A percentile compares a stretch with the other conserved stretches of the same genome.
Conservation (phyloP, 192 early-diverging fungal genomes). For the Gigaspora rosea region DNA sequence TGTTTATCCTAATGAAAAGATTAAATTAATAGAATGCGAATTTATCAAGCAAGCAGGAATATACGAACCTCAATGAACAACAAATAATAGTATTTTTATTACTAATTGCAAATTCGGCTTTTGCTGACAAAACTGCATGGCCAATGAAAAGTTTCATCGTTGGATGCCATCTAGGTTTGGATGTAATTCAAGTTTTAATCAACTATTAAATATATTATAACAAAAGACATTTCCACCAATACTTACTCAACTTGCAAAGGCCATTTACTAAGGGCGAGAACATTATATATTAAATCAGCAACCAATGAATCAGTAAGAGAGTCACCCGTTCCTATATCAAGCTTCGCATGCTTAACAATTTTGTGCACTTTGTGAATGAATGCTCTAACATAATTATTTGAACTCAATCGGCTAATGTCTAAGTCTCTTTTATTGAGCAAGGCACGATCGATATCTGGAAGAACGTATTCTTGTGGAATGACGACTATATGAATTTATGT, state of each 20-base stretch:
- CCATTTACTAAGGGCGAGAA: neutral
- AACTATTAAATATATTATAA: neutral
- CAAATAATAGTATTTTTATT: too few relatives aligned
- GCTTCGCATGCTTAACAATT: too few relatives aligned
- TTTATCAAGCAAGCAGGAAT: neutral
- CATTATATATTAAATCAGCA: neutral
- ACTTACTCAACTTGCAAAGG: neutral
- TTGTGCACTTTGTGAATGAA: too few relatives aligned
- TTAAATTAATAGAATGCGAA: neutral
- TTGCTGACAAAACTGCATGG: too few relatives aligned
- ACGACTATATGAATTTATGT: too few relatives aligned
- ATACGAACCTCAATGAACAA: neutral
- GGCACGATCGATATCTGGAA: too few relatives aligned
- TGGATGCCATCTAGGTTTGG: neutral
- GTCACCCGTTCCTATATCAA: neutral
- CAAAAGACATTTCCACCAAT: neutral
- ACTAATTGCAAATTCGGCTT: too few relatives aligned
- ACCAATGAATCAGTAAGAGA: neutral
- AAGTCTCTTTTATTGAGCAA: too few relatives aligned
- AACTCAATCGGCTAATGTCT: too few relatives aligned
- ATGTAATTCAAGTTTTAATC: conserved; percentile 9
- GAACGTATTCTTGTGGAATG: too few relatives aligned
- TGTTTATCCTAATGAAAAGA: conserved; percentile 10
- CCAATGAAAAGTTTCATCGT: too few relatives aligned
- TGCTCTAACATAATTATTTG: too few relatives aligned